These are phyloP conservation scores for Fusarium euwallaceae DNA, from an alignment of 2,329 filamentous ascomycete genomes.

Conservation along the genomic window DNA sequence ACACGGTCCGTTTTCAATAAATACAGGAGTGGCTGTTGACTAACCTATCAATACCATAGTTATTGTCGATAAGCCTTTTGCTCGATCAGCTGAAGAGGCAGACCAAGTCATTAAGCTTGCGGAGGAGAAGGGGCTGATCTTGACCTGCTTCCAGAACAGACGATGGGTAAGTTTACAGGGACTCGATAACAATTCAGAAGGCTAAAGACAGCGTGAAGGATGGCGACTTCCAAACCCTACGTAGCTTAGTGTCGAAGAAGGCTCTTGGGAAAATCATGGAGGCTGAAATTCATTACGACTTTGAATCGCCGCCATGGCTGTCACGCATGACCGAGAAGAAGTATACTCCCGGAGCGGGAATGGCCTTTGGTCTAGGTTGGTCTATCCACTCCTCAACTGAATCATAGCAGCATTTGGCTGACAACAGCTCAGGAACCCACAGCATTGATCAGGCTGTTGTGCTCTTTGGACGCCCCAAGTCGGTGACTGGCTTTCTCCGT, in stretches of 20 bases:
- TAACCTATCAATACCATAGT: conserved; percentile 10
- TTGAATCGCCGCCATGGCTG: conserved; percentile 58
- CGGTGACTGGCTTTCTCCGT: conserved; percentile 41
- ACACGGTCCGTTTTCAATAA: conserved; percentile 23
- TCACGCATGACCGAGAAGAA: conserved; percentile 48
- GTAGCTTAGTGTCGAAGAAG: conserved; percentile 19
- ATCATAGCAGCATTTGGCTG: no score
- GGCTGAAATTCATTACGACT: conserved; percentile 76
- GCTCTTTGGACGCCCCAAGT: conserved; percentile 30
- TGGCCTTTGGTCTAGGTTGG: conserved; percentile 58
- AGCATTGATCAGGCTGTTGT: conserved; percentile 41
- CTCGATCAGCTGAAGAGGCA: conserved; percentile 31
- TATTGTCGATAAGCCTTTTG: conserved; percentile 43
- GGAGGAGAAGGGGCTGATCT: conserved; percentile 30
- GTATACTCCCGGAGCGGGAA: conserved; percentile 55
- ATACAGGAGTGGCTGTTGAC: neutral
- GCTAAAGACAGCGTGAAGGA: conserved; percentile 13
- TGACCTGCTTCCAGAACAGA: conserved; percentile 43
- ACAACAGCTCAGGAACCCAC: conserved; percentile 28
- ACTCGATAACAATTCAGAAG: neutral
- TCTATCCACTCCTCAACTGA: neutral
- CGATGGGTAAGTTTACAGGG: conserved; percentile 29
- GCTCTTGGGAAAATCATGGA: conserved; percentile 69
- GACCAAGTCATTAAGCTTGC: conserved; percentile 36
- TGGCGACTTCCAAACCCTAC: conserved; percentile 38